Evolutionary conservation across 169 alveolate species (phyloP), one percentile per base, ranked within the genome.

Genomic region (Plasmodium malariae): DNA sequence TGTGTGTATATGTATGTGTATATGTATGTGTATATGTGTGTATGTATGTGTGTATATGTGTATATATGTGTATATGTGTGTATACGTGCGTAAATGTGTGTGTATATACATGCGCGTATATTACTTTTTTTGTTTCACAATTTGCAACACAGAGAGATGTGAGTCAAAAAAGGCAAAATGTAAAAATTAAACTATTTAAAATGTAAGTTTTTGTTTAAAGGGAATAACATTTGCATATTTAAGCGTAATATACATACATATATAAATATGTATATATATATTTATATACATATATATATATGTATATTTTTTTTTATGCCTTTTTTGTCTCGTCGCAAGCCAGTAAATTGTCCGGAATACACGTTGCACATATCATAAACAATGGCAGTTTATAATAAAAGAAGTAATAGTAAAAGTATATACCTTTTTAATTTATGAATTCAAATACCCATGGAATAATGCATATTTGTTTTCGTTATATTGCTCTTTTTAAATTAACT

Each of bases 401-500:
- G n/a, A 45, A 45, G 1, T 45, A 45, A 45, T 45, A 17, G 9
- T 45, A 45, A 45, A 45, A 0, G 9, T 45, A 1, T 45, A 45
- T 45, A 11, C 55, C 14, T 45, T 45, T 45, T 1, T 19, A 14
- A 21, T 21, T 14, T 14, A 48, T 48, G 19, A 6, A 48, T 14
- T 14, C n/a, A 5, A 48, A 48, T 57, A 57, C 43, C 4, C 34
- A 51, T 68, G 69, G 12, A 7, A 51, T 28, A 71, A 40, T 26
- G 37, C n/a, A 30, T 21, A 40, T 71, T 36, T 32, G 3, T n/a
- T 37, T 48, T 36, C 37, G 17, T 30, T 34, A 45, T 51, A 26
- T 28, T 36, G 30, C 26, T 74, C 12, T 19, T n/a, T 3, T 54
- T 63, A 78, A 62, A 78, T 63, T 43, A 78, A 48, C 55, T 78